These are phyloP conservation scores for Albifimbria verrucaria DNA, from an alignment of 2,329 filamentous ascomycete genomes.

Conservation along the genomic window DNA sequence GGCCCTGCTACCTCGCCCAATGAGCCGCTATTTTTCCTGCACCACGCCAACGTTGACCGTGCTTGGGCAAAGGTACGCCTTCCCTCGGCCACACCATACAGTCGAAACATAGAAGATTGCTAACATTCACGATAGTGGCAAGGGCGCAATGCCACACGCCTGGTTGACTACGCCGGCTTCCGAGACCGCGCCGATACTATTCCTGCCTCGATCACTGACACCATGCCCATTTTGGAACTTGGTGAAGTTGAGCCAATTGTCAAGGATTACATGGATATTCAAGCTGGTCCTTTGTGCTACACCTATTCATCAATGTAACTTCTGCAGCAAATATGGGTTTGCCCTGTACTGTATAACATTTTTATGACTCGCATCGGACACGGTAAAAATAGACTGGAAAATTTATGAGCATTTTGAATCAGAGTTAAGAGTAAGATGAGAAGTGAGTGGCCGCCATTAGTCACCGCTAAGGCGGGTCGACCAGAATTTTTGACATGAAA, in stretches of 20 bases:
- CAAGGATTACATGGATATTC: constrained; percentile 15
- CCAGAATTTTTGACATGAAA: too few relatives aligned
- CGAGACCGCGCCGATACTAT: constrained; percentile 1
- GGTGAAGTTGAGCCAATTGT: constrained; percentile 9
- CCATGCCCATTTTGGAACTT: constrained; percentile 12
- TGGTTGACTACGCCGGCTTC: constrained; percentile 15
- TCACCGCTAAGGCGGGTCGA: too few relatives aligned
- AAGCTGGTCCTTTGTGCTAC: constrained; percentile 11
- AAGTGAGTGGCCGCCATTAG: too few relatives aligned
- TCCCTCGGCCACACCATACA: neutral
- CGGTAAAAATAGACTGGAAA: too few relatives aligned
- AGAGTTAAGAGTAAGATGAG: too few relatives aligned
- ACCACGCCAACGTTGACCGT: constrained; percentile 23
- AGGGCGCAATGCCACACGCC: constrained; percentile 12
- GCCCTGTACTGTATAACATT: too few relatives aligned
- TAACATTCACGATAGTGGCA: constrained; percentile 12
- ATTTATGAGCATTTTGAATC: too few relatives aligned
- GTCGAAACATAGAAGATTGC: neutral
- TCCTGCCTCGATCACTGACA: constrained; percentile 7
- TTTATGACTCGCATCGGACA: too few relatives aligned
- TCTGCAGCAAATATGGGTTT: too few relatives aligned
- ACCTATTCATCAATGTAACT: constrained; percentile 9
- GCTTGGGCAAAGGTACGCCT: constrained; percentile 5
- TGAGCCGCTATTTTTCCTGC: constrained; percentile 24
- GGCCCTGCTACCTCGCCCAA: constrained; percentile 21